phyloP scores from a whole-genome alignment of 2,329 filamentous ascomycete genomes.

The Fusarium clavum region DNA sequence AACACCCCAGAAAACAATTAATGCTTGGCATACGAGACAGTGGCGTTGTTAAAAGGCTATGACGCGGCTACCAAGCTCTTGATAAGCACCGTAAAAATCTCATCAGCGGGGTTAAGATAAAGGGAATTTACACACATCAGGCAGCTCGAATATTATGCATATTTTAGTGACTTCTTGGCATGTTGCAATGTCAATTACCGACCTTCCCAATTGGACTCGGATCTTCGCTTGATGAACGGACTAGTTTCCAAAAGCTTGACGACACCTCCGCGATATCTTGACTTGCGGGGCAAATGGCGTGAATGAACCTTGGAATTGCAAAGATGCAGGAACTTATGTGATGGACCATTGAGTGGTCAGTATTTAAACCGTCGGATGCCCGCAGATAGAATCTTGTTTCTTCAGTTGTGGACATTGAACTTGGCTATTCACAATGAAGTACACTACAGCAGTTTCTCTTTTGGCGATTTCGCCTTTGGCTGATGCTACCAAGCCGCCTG shows the following conservation, averaged over 20 bases:
- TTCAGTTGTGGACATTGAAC: neutral
- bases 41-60: neutral
- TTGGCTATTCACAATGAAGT: constrained; percentile 32
- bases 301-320: constrained; percentile 10
- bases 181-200: constrained; percentile 18
- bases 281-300: constrained; percentile 30
- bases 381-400: neutral
- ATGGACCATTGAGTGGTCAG: neutral
- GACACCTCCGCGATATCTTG: constrained; percentile 26
- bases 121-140: constrained; percentile 27
- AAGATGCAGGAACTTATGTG: constrained; percentile 13
- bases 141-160: constrained; percentile 38
- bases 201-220: constrained; percentile 30
- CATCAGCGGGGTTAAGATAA: constrained; percentile 4
- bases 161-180: constrained; percentile 39
- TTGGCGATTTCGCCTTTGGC: constrained; percentile 45
- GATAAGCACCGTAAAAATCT: neutral
- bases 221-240: constrained; percentile 20
- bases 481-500: constrained; percentile 36
- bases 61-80: neutral
- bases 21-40: neutral
- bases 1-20: neutral
- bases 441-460: constrained; percentile 24
- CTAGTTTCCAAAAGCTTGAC: constrained; percentile 29
- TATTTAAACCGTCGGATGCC: neutral